Base-by-base conservation (phyloP, 495 filamentous ascomycete genomes). In the Pseudotulostoma volvatum region DNA sequence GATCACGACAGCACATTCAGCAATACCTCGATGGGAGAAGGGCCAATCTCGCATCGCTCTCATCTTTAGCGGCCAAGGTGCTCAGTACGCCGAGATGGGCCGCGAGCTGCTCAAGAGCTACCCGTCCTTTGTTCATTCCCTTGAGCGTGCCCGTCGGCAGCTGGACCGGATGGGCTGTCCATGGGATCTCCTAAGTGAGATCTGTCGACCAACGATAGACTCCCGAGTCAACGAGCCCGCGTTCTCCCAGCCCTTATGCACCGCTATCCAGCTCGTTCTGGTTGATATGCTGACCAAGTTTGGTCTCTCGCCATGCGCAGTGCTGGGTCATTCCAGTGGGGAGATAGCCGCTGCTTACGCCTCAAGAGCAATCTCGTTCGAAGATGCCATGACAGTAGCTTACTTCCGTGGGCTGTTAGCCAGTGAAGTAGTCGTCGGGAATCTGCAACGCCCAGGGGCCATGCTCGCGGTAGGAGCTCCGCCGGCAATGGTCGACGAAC, bases 391-490 rank as follows among this genome's bases (percentile, higher is more conserved):
- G 31, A 50, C 14, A 14, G 42, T 46, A 1, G 47, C 54, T 9
- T 59, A 52, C 34, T 43, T 41, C 23, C 42, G 56, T 21, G 56
- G 57, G 3, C 11, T 32, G 4, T 21, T 52, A 3, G 39, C 49
- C 0, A 34, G 42, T 7, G 32, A 43, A 11, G 44, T 55, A 9
- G 36, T 13, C n/a, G 30, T 14, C 14, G 42, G 18, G 14, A 33
- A 7, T 17, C 9, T 18, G 18, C 20, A 18, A 8, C 38, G 5
- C 5, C 34, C 28, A 11, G 61, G 62, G 4, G 52, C 47, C 14
- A 71, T 71, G 68, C 38, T 66, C 28, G 60, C 62, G 1, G 52
- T 63, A 20, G 57, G 57, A 0, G 37, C 63, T 15, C 41, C 45
- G 2, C 38, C 51, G 41, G 16, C 44, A 16, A 45, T 49, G 0